Percentiles rank a stretch among this genome's conserved stretches.
These are phyloP conservation scores for Filobasidium floriforme DNA, from an alignment of 768 basidiomycete species.

Conservation along the genomic window DNA sequence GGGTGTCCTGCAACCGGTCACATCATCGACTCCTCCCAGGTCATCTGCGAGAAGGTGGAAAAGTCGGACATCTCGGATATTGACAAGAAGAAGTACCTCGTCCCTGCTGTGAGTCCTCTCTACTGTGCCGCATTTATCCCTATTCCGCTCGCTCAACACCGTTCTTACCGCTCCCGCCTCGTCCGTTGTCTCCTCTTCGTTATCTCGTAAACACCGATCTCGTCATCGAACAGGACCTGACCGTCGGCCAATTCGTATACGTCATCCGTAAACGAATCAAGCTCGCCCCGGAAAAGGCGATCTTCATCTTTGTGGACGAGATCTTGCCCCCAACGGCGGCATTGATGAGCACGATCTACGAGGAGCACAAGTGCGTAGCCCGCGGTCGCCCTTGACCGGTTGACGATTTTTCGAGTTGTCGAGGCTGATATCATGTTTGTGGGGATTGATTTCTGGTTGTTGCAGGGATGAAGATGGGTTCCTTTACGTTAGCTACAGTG, in stretches of 20 bases:
- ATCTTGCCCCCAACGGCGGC: slow-evolving; percentile 96
- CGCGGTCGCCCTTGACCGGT: neutral
- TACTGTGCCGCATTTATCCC: neutral
- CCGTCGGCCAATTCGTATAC: slow-evolving; percentile 97
- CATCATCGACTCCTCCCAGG: slow-evolving; percentile 46
- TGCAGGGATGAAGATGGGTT: slow-evolving; percentile 95
- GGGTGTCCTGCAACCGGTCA: neutral
- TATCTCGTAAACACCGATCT: too few relatives aligned
- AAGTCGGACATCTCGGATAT: slow-evolving; percentile 97
- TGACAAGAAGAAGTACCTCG: slow-evolving; percentile 99
- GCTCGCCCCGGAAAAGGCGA: slow-evolving; percentile 97
- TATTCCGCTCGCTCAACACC: neutral
- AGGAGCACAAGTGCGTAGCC: slow-evolving; percentile 95
- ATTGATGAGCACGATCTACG: slow-evolving; percentile 96
- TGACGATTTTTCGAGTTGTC: slow-evolving; percentile 23
- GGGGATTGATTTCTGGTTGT: neutral
- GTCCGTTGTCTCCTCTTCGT: neutral
- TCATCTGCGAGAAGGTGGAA: slow-evolving; percentile 99
- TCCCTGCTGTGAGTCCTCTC: slow-evolving; percentile 69
- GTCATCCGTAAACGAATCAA: slow-evolving; percentile 99
- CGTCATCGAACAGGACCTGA: slow-evolving; percentile 67
- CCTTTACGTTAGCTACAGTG: slow-evolving; percentile 96
- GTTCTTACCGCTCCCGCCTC: too few relatives aligned
- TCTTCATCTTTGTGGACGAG: slow-evolving; percentile 99
- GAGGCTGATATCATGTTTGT: neutral